Conservation (phyloP, 768 basidiomycete genomes). For the Cystofilobasidium macerans region DNA sequence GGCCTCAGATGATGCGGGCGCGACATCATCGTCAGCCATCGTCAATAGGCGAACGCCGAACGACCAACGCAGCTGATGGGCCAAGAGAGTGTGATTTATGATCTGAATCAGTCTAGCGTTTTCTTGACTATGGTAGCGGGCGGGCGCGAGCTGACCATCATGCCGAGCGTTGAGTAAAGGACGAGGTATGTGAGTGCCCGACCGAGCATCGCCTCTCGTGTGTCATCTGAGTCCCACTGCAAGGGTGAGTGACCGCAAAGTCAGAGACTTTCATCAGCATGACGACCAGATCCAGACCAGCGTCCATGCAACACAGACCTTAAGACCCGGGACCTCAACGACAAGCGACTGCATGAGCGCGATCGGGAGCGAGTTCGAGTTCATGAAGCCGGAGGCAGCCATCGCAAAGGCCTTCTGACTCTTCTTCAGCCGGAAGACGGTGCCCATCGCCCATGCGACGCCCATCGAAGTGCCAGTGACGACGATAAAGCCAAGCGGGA, state of each 20-base stretch:
- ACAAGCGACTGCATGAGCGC: conserved; percentile 84
- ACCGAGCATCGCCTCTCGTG: conserved; percentile 77
- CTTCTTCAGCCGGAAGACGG: conserved; percentile 53
- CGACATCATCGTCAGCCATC: conserved; percentile 33
- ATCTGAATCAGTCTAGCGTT: too few species aligned
- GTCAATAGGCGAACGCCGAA: conserved; percentile 76
- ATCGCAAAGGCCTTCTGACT: conserved; percentile 52
- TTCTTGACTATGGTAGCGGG: not conserved
- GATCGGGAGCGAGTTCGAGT: conserved; percentile 87
- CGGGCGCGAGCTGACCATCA: conserved; percentile 53
- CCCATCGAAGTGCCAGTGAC: conserved; percentile 61
- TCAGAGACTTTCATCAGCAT: too few species aligned
- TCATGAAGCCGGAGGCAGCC: conserved; percentile 50
- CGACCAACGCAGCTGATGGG: conserved; percentile 47
- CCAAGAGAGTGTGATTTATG: not conserved
- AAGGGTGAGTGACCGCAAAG: not conserved
- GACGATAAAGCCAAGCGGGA: conserved; percentile 72
- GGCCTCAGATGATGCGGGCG: too few species aligned
- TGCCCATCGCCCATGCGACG: conserved; percentile 55
- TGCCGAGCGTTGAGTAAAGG: conserved; percentile 85
- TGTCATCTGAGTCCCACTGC: conserved; percentile 66
- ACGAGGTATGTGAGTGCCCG: conserved; percentile 81
- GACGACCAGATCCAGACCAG: too few species aligned
- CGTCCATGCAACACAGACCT: too few species aligned
- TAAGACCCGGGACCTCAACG: conserved; percentile 65